Conservation (phyloP, 345 rosid species). For the Draba incana region DNA sequence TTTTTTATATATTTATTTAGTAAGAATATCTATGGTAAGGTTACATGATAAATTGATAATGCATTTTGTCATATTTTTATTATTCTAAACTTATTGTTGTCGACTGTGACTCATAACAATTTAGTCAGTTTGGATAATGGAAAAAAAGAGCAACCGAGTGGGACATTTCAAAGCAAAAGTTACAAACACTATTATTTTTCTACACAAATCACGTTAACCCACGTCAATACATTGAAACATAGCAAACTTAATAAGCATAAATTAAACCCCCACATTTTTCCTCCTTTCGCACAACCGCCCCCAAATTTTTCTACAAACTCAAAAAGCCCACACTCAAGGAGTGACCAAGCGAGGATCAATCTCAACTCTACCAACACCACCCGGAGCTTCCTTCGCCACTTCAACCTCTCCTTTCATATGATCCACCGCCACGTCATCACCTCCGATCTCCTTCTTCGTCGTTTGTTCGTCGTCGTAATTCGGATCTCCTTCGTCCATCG, state of each 20-base stretch:
- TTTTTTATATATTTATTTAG: too few relatives aligned
- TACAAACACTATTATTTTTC: slow-evolving; percentile 13
- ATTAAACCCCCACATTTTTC: neutral
- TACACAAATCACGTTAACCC: slow-evolving; percentile 4
- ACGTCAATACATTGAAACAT: slow-evolving; percentile 4
- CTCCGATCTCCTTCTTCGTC: slow-evolving; percentile 35
- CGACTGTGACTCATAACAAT: too few relatives aligned
- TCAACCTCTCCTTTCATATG: slow-evolving; percentile 63
- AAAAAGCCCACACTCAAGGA: neutral
- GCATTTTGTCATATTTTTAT: too few relatives aligned
- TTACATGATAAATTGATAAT: too few relatives aligned
- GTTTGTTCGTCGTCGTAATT: slow-evolving; percentile 70
- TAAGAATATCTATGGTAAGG: too few relatives aligned
- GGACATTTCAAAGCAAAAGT: neutral
- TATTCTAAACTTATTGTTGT: too few relatives aligned
- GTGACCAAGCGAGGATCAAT: slow-evolving; percentile 53
- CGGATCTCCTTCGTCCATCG: slow-evolving; percentile 78
- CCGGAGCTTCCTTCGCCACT: slow-evolving; percentile 54
- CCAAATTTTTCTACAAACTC: neutral
- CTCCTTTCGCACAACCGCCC: neutral
- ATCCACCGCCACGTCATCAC: slow-evolving; percentile 49
- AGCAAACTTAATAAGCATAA: neutral
- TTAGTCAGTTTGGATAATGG: too few relatives aligned
- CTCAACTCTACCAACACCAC: slow-evolving; percentile 68
- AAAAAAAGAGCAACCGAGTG: neutral